Evolutionary conservation across 2,329 filamentous ascomycete genomes (phyloP).

Genomic region (Alternaria consortialis): DNA sequence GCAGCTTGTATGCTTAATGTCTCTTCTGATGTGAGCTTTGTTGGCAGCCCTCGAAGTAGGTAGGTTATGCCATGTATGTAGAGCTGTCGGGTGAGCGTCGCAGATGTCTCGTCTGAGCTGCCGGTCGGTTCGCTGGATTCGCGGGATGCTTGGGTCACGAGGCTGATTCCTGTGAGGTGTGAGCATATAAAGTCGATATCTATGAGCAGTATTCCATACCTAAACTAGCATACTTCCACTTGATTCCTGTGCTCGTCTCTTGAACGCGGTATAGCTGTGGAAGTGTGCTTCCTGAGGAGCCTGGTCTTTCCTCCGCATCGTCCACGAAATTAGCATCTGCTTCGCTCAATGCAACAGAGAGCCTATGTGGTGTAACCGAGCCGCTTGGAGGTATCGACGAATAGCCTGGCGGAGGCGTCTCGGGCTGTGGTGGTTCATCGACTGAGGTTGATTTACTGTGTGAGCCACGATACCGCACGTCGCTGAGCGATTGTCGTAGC

Average conservation of each 20-base stretch:
- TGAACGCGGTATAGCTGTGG: constrained; percentile 34
- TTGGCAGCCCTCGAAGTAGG: constrained; percentile 69
- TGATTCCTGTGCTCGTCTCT: constrained; percentile 53
- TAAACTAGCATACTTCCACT: constrained; percentile 63
- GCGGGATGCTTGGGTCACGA: constrained; percentile 57
- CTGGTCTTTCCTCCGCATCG: constrained; percentile 35
- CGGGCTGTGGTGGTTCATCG: constrained; percentile 31
- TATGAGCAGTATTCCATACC: constrained; percentile 42
- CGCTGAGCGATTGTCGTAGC: constrained; percentile 51
- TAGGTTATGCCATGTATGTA: constrained; percentile 72
- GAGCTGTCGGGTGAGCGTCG: constrained; percentile 65
- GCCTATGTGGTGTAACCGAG: constrained; percentile 28
- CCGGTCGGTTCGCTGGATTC: constrained; percentile 53
- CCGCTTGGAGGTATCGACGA: constrained; percentile 38
- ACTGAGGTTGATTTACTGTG: constrained; percentile 28
- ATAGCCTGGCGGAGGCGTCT: constrained; percentile 52
- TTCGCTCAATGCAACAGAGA: constrained; percentile 28
- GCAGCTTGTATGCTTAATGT: constrained; percentile 61
- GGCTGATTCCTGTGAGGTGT: constrained; percentile 54
- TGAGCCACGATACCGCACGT: constrained; percentile 31
- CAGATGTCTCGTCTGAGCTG: constrained; percentile 45
- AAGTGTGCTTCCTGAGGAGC: constrained; percentile 30
- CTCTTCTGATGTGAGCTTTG: constrained; percentile 66
- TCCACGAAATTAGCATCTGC: constrained; percentile 35
- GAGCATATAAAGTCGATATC: neutral